Percentiles rank a stretch among this genome's conserved stretches.
These are phyloP conservation scores for Trypanosoma avium DNA, from an alignment of 208 protist genomes.

Conservation along the genomic window DNA sequence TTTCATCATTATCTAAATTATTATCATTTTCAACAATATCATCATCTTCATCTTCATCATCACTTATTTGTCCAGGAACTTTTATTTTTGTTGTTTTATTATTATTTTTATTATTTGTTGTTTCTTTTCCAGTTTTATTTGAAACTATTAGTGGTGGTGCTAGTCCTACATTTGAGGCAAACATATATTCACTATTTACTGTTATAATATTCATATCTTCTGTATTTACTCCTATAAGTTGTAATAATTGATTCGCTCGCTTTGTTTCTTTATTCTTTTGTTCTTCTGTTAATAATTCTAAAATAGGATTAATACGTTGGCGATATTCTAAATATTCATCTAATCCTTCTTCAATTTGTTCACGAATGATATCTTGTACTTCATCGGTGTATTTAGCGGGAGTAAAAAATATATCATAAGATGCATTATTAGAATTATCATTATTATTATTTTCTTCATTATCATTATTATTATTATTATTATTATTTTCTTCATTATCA, in stretches of 20 bases:
- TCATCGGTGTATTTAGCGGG: conserved; percentile 61
- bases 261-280: conserved; percentile 38
- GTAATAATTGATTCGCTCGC: conserved; percentile 49
- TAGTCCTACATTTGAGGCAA: background rate
- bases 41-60: conserved; percentile 29
- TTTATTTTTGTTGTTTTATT: background rate
- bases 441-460: conserved; percentile 11
- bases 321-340: conserved; percentile 75
- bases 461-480: background rate
- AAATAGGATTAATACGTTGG: conserved; percentile 65
- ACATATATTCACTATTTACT: background rate
- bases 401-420: conserved; percentile 52
- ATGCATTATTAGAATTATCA: background rate
- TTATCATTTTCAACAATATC: conserved; percentile 8
- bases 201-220: background rate
- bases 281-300: conserved; percentile 53
- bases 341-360: conserved; percentile 66
- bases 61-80: conserved; percentile 6
- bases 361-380: conserved; percentile 59
- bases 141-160: background rate
- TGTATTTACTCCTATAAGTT: conserved; percentile 41
- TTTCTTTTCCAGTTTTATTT: background rate
- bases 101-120: background rate
- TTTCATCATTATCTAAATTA: conserved; percentile 20
- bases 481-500: conserved; percentile 12